Percentiles rank a stretch among this genome's conserved stretches.
phyloP scores from a whole-genome alignment of 129 eudicot genomes.

The Tagetes patula region DNA sequence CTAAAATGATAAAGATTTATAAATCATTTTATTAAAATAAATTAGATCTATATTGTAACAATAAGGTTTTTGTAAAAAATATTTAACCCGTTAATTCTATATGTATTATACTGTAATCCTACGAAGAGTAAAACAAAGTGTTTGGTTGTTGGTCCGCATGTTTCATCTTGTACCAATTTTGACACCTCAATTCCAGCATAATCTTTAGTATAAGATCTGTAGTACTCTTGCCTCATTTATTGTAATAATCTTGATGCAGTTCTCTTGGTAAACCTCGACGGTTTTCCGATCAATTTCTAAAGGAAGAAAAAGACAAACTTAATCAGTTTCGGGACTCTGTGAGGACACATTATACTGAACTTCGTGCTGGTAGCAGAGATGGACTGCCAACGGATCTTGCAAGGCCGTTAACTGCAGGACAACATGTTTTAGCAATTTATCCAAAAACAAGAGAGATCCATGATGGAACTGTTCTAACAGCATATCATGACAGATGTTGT shows the following conservation, averaged over 20 bases:
- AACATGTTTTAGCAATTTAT: constrained; percentile 81
- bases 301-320: constrained; percentile 91
- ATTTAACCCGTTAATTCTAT: constrained; percentile 1
- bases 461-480: constrained; percentile 86
- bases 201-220: background rate
- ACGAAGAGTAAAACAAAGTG: constrained; percentile 2
- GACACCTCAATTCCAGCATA: background rate
- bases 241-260: constrained; percentile 48
- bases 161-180: constrained; percentile 6
- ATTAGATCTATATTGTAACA: background rate
- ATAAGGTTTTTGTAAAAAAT: background rate
- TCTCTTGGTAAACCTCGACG: constrained; percentile 96
- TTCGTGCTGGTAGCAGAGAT: constrained; percentile 81
- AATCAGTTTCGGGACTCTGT: constrained; percentile 81
- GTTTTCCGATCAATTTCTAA: constrained; percentile 76
- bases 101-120: background rate
- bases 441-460: constrained; percentile 85
- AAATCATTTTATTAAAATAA: background rate
- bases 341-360: constrained; percentile 80
- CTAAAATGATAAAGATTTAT: background rate
- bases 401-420: constrained; percentile 85
- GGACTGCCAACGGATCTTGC: constrained; percentile 93
- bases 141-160: constrained; percentile 1
- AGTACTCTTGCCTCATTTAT: constrained; percentile 11
- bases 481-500: constrained; percentile 73